phyloP scores from a whole-genome alignment of 2,329 filamentous ascomycete species.

The Colletotrichum sp. region DNA sequence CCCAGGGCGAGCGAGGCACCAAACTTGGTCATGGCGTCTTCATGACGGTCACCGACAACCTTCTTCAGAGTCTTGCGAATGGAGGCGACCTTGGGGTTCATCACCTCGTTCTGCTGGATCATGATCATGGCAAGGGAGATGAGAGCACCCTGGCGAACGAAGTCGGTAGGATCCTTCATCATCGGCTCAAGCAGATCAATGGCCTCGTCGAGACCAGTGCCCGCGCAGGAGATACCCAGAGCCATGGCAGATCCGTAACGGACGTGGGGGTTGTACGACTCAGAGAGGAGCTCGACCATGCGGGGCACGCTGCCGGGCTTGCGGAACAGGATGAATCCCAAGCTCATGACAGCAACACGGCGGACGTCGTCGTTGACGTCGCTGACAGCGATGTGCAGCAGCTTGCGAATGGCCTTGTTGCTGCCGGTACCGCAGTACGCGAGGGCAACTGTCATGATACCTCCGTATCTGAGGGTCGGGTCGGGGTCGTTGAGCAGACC shows the following conservation, averaged over 20 bases:
- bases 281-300: conserved; percentile 97
- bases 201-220: conserved; percentile 93
- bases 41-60: conserved; percentile 91
- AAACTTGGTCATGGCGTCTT: conserved; percentile 99
- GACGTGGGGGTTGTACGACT: conserved; percentile 98
- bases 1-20: conserved; percentile 92
- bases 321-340: conserved; percentile 97
- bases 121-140: conserved; percentile 97
- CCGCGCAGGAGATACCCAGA: conserved; percentile 95
- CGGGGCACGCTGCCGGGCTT: conserved; percentile 96
- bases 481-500: conserved; percentile 93
- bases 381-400: conserved; percentile 94
- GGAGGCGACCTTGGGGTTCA: conserved; percentile 94
- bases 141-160: conserved; percentile 93
- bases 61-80: conserved; percentile 95
- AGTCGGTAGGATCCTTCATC: conserved; percentile 99
- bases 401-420: conserved; percentile 97
- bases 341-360: conserved; percentile 93
- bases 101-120: conserved; percentile 98
- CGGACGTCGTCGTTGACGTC: conserved; percentile 98
- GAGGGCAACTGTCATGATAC: conserved; percentile 97
- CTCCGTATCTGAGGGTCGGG: conserved; percentile 91
- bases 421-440: conserved; percentile 97
- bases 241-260: conserved; percentile 98
- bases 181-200: conserved; percentile 97